A percentile compares a stretch with the other conserved stretches of the same genome.
These are phyloP conservation scores for Brassica hybrid DNA, from an alignment of 441 rosid genomes.

Conservation along the genomic window DNA sequence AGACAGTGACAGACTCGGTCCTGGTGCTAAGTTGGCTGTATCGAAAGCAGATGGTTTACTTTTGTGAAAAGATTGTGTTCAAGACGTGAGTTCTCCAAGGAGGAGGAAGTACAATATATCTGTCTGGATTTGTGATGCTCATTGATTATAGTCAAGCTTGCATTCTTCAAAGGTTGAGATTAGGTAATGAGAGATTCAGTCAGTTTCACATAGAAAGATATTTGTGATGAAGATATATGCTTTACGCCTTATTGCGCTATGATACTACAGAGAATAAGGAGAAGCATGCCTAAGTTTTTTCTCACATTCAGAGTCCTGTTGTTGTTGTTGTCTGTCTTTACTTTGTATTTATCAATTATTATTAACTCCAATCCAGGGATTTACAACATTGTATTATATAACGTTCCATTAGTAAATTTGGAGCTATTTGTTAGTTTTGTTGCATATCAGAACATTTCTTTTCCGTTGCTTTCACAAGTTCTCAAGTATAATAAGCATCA, in stretches of 20 bases:
- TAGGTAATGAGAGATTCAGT: constrained; percentile 5
- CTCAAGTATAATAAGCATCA: neutral
- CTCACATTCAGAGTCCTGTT: constrained; percentile 13
- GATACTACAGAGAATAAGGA: neutral
- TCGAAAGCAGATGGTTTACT: constrained; percentile 4
- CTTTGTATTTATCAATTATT: constrained; percentile 18
- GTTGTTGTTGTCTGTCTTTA: constrained; percentile 4
- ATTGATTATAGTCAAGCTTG: constrained; percentile 16
- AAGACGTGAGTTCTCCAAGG: neutral
- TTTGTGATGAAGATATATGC: constrained; percentile 21
- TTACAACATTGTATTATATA: constrained; percentile 24
- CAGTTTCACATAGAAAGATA: constrained; percentile 12
- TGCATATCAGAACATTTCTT: neutral
- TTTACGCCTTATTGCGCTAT: neutral
- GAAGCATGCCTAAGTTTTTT: constrained; percentile 15
- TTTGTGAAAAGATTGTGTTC: neutral
- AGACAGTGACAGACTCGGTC: constrained; percentile 10
- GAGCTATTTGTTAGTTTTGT: neutral
- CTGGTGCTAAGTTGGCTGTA: constrained; percentile 2
- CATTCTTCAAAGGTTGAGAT: constrained; percentile 23
- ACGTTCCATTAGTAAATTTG: constrained; percentile 2
- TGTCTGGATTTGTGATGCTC: constrained; percentile 19
- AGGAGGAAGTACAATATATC: neutral
- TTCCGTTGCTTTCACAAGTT: constrained; percentile 12
- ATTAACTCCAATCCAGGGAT: constrained; percentile 4